Percentiles rank a stretch among this genome's conserved stretches.
Conservation (phyloP, 495 filamentous ascomycete genomes). For the Neurospora cerealis region DNA sequence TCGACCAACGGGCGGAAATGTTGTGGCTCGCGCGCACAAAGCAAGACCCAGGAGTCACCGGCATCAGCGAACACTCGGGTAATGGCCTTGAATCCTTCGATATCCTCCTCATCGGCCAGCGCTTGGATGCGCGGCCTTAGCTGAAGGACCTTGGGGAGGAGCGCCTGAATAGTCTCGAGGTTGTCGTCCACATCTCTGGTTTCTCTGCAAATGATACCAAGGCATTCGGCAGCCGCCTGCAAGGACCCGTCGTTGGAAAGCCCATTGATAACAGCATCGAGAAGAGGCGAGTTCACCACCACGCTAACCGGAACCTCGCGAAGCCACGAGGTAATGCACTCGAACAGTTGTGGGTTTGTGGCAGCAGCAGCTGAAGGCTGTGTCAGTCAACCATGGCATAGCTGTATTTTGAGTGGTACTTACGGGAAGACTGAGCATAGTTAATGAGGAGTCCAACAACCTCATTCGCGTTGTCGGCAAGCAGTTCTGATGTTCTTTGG, state of each 20-base stretch:
- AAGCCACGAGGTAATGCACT: slow-evolving; percentile 94
- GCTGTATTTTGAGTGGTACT: slow-evolving; percentile 16
- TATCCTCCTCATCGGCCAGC: slow-evolving; percentile 68
- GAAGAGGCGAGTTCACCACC: slow-evolving; percentile 75
- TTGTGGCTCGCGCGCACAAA: slow-evolving; percentile 72
- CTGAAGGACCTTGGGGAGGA: slow-evolving; percentile 76
- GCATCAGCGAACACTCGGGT: slow-evolving; percentile 88
- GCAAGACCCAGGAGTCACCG: slow-evolving; percentile 85
- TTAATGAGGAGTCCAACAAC: slow-evolving; percentile 77
- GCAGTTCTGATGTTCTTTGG: slow-evolving; percentile 70
- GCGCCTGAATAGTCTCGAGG: slow-evolving; percentile 62
- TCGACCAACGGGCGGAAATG: slow-evolving; percentile 85
- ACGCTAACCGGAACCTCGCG: slow-evolving; percentile 77
- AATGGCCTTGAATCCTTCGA: slow-evolving; percentile 78
- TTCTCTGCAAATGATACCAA: slow-evolving; percentile 84
- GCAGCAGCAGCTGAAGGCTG: slow-evolving; percentile 47
- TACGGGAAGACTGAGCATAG: slow-evolving; percentile 86
- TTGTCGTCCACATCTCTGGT: slow-evolving; percentile 89
- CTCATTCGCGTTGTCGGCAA: slow-evolving; percentile 80
- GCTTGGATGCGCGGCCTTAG: slow-evolving; percentile 69
- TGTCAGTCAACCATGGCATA: background rate
- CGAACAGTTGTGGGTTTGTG: slow-evolving; percentile 80
- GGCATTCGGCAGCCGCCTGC: slow-evolving; percentile 83
- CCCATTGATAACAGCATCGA: slow-evolving; percentile 70
- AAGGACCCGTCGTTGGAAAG: slow-evolving; percentile 67